phyloP scores from a whole-genome alignment of 1,284 basidiomycete species.

The Puccinia triticina region DNA sequence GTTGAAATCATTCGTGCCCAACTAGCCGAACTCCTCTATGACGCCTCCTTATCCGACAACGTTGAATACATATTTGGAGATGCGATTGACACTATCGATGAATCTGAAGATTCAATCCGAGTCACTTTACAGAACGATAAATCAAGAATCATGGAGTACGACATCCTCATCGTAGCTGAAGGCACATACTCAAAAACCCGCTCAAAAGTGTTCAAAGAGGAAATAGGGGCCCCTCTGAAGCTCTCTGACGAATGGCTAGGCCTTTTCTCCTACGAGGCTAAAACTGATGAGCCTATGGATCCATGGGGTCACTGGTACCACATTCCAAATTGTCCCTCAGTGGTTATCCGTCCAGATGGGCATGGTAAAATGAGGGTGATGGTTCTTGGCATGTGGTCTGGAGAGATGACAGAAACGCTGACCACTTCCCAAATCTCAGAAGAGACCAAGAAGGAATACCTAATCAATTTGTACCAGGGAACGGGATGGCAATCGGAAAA shows the following conservation, averaged over 20 bases:
- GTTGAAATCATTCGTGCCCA: constrained; percentile 56
- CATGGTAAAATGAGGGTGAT: constrained; percentile 52
- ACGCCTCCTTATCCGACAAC: constrained; percentile 33
- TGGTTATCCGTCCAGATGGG: constrained; percentile 54
- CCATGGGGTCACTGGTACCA: constrained; percentile 53
- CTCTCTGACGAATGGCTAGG: neutral
- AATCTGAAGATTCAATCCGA: neutral
- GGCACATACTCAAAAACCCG: constrained; percentile 50
- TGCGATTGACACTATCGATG: constrained; percentile 21
- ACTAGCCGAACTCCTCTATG: constrained; percentile 54
- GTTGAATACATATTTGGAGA: constrained; percentile 30
- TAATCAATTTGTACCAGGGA: constrained; percentile 51
- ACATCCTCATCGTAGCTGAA: constrained; percentile 52
- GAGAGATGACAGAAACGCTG: constrained; percentile 50
- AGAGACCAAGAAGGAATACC: constrained; percentile 52
- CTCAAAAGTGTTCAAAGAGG: constrained; percentile 51
- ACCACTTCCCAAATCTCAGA: neutral
- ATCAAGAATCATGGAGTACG: constrained; percentile 52
- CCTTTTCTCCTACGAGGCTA: neutral
- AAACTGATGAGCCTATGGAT: constrained; percentile 37
- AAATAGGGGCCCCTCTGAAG: constrained; percentile 52
- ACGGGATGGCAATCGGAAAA: constrained; percentile 52
- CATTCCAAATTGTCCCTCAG: constrained; percentile 23
- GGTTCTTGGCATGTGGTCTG: constrained; percentile 14
- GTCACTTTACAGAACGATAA: constrained; percentile 20